Percentiles rank a stretch among this genome's conserved stretches.
Evolutionary conservation across 2,329 filamentous ascomycete genomes (phyloP).

Genomic region (Colletotrichum lini): DNA sequence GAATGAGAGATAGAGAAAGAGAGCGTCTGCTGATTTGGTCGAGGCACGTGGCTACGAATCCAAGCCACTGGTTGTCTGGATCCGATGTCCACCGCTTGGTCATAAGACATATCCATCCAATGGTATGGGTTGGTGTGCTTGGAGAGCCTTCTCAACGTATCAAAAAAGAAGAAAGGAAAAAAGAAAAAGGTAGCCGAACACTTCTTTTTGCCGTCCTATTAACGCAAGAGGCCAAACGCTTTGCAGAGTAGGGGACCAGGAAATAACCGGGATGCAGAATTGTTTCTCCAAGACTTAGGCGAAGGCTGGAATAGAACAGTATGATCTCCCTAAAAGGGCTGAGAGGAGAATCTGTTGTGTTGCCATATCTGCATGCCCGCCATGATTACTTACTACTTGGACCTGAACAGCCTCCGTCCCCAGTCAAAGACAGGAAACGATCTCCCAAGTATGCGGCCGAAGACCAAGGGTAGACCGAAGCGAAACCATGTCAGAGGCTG

Average conservation of each 20-base stretch:
- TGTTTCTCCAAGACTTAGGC: neutral
- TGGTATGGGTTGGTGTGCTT: no score
- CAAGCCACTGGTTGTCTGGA: no score
- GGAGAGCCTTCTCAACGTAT: no score
- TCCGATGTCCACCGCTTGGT: no score
- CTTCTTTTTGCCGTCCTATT: neutral
- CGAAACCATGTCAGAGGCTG: neutral
- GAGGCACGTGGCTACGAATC: no score
- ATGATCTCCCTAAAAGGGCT: neutral
- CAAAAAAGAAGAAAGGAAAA: no score
- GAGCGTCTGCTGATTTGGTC: no score
- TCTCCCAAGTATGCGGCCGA: neutral
- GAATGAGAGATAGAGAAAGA: no score
- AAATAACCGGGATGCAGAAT: neutral
- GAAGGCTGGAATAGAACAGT: neutral
- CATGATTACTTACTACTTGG: neutral
- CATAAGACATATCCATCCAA: no score
- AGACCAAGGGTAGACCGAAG: neutral
- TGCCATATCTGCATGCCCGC: neutral
- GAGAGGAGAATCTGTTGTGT: neutral
- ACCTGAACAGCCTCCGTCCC: neutral
- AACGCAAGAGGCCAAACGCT: neutral
- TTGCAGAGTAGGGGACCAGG: neutral
- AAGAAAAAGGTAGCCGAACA: no score
- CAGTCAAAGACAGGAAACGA: neutral